Base-by-base conservation (phyloP, 805 yeast genomes). In the Candida sakaeoensis region DNA sequence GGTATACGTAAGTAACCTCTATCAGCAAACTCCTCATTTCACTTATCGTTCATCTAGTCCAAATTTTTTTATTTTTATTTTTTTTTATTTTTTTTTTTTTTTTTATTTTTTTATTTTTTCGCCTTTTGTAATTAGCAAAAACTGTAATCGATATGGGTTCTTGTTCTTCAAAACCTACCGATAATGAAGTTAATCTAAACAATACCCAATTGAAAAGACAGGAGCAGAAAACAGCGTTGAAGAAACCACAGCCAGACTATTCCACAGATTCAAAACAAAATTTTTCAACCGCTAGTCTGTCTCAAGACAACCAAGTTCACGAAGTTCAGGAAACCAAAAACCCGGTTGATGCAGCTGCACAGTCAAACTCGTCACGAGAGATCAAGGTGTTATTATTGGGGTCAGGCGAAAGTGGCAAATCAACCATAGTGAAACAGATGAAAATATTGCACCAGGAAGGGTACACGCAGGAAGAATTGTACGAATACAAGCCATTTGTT, bases 331-430 rank as follows among this genome's bases (percentile, higher is more conserved):
- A 12, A 13, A 31, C 16, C 7, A 26, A 14, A 22, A 41, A 41
- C 23, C 47, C 47, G 2, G 45, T 41, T 6, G 42, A 41, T 23
- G 47, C 33, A 10, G 49, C 44, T 9, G 48, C 43, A 7, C 34
- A 37, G 28, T 36, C 37, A 4, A 38, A 33, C 24, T 34, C 40
- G 8, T 26, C 36, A 4, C 57, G 72, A 45, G 85, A 79, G 43
- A 79, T 81, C 39, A 89, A 89, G 57, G 80, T 90, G 34, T 67
- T 90, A 26, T 68, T 90, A 24, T 62, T 85, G 36, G 93, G 99
- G 4, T 85, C 96, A 0, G 99, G 98, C 12, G 95, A 85, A 54
- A 72, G 82, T 45, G 95, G 95, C 4, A 85, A 85, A 54, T 80
- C 89, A 6, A 85, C 95, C 13, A 79, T 85, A 39, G 76, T 85